phyloP scores from a whole-genome alignment of 164 flowering plant species.

The Liquidambar formosana region DNA sequence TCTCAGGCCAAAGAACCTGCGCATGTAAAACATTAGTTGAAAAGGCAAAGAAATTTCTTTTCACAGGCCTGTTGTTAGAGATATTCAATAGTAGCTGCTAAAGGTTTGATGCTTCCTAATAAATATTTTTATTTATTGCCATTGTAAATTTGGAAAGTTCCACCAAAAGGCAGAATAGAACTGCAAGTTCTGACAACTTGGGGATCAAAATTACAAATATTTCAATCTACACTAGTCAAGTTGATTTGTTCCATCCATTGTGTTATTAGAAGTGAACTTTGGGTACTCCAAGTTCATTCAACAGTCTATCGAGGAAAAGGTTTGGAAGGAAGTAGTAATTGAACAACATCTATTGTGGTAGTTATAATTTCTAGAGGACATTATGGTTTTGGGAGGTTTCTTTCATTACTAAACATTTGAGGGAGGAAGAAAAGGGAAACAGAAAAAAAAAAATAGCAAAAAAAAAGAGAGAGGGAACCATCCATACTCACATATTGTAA shows the following conservation, averaged over 20 bases:
- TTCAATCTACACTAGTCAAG: neutral
- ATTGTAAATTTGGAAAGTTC: no score
- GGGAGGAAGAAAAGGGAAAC: neutral
- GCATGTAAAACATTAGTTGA: neutral
- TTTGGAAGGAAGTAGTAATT: no score
- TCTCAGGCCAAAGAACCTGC: constrained; percentile 88
- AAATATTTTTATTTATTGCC: no score
- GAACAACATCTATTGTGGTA: no score
- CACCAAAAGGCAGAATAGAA: no score
- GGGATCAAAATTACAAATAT: neutral
- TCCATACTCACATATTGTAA: constrained; percentile 70
- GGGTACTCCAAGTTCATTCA: no score
- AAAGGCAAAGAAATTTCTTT: neutral
- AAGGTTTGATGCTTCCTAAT: no score
- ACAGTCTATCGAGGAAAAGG: no score
- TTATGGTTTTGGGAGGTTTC: neutral
- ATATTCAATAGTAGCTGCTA: no score
- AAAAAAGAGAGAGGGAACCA: neutral
- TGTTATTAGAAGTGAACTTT: neutral
- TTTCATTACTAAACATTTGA: neutral
- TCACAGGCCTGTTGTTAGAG: neutral
- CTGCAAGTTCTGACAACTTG: neutral
- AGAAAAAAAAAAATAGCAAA: neutral
- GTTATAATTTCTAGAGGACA: neutral
- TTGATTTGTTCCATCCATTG: neutral